These are phyloP conservation scores for Ophiostoma sp. DNA, from an alignment of 2,329 filamentous ascomycete species.

Conservation along the genomic window DNA sequence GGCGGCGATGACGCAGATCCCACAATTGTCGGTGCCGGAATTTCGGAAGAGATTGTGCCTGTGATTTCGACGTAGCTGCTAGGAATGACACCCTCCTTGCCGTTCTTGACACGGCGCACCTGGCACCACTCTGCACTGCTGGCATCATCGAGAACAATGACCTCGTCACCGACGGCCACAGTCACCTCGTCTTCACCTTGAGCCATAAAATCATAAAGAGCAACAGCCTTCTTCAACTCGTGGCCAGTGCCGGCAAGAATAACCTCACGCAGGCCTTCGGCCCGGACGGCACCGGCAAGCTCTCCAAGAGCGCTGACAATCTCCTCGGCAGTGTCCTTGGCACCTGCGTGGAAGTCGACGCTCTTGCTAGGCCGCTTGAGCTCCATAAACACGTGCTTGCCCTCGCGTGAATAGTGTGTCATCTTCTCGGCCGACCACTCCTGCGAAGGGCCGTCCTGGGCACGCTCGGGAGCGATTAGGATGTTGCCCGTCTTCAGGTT, in stretches of 20 bases:
- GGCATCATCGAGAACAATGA: constrained; percentile 79
- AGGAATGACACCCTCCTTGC: constrained; percentile 91
- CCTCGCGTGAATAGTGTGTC: constrained; percentile 96
- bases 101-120: constrained; percentile 82
- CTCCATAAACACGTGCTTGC: constrained; percentile 96
- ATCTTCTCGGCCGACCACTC: constrained; percentile 94
- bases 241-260: constrained; percentile 70
- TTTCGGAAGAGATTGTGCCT: constrained; percentile 51
- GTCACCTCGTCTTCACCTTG: constrained; percentile 96
- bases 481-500: constrained; percentile 85
- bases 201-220: constrained; percentile 94
- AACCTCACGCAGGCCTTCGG: constrained; percentile 79
- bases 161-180: constrained; percentile 83
- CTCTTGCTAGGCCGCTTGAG: constrained; percentile 88
- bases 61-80: constrained; percentile 93
- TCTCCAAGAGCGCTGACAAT: constrained; percentile 86
- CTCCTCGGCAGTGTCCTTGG: constrained; percentile 92
- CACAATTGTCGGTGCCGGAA: constrained; percentile 37
- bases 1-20: constrained; percentile 34
- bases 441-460: constrained; percentile 74
- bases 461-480: constrained; percentile 81
- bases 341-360: constrained; percentile 92
- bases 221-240: constrained; percentile 71
- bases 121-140: constrained; percentile 99
- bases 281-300: constrained; percentile 75